phyloP scores from a whole-genome alignment of 2,329 filamentous ascomycete genomes.

The Lasiodiplodia gonubiensis region DNA sequence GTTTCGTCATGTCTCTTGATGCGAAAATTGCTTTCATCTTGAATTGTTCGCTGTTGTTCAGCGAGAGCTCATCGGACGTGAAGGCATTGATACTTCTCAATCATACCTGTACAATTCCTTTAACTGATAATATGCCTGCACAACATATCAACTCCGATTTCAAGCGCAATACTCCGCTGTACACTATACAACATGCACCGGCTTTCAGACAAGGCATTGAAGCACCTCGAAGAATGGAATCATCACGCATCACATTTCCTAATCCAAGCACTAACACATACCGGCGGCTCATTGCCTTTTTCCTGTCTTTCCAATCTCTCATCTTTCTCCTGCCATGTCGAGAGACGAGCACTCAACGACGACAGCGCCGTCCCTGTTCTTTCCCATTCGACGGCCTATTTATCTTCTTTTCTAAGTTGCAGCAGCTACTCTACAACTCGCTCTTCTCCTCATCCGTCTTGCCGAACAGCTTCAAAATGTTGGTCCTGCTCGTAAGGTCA shows the following conservation, averaged over 20 bases:
- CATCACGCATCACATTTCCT: not conserved
- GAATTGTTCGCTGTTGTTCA: too few relatives aligned
- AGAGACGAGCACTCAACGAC: not conserved
- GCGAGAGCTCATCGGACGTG: too few relatives aligned
- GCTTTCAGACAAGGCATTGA: too few relatives aligned
- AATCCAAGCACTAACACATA: not conserved
- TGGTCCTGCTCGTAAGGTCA: conserved; percentile 83
- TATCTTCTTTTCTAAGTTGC: too few relatives aligned
- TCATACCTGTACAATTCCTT: too few relatives aligned
- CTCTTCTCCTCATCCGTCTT: conserved; percentile 66
- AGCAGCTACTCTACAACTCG: conserved; percentile 62
- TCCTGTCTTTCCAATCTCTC: not conserved
- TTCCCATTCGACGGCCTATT: not conserved
- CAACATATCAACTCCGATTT: too few relatives aligned
- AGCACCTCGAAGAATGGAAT: not conserved
- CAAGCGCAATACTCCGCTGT: too few relatives aligned
- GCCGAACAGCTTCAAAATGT: conserved; percentile 80
- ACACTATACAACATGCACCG: too few relatives aligned
- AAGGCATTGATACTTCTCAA: too few relatives aligned
- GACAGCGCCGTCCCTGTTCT: not conserved
- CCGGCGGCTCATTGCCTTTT: not conserved
- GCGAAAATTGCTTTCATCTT: too few relatives aligned
- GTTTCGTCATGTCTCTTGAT: too few relatives aligned
- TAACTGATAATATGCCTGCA: too few relatives aligned
- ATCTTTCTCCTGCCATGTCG: not conserved